These are phyloP conservation scores for Verticillium albo-atrum DNA, from an alignment of 2,329 filamentous ascomycete species.

Conservation along the genomic window DNA sequence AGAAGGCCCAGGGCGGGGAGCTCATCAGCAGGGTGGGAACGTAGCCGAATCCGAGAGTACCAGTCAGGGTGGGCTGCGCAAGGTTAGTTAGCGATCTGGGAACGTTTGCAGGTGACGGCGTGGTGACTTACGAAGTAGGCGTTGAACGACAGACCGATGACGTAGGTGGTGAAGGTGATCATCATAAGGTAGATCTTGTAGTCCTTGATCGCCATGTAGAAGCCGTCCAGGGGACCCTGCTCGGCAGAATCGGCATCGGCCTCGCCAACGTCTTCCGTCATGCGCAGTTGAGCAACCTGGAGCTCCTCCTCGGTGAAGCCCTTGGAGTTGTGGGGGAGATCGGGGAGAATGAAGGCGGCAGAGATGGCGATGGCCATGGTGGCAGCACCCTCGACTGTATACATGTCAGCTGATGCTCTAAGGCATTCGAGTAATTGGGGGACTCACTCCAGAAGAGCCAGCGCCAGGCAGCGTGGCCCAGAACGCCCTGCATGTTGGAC, in stretches of 20 bases:
- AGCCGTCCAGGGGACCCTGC: constrained; percentile 47
- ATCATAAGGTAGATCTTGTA: constrained; percentile 61
- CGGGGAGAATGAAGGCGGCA: constrained; percentile 45
- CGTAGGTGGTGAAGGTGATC: constrained; percentile 56
- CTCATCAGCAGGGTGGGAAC: constrained; percentile 51
- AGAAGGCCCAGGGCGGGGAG: constrained; percentile 54
- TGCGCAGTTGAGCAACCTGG: constrained; percentile 48
- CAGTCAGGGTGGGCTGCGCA: constrained; percentile 42
- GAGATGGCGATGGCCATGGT: constrained; percentile 45
- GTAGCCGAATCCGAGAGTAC: constrained; percentile 47
- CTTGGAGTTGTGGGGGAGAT: constrained; percentile 49
- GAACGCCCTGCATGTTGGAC: constrained; percentile 50
- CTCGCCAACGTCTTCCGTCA: constrained; percentile 54
- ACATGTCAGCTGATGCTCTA: background rate
- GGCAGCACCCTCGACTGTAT: constrained; percentile 43
- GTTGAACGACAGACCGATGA: constrained; percentile 54
- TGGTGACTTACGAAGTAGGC: constrained; percentile 45
- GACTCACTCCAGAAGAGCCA: constrained; percentile 52
- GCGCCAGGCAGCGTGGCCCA: constrained; percentile 53
- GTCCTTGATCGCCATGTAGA: constrained; percentile 57
- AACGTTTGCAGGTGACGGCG: rapidly evolving
- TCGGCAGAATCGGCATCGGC: constrained; percentile 45
- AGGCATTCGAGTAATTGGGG: background rate
- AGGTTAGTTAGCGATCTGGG: background rate
- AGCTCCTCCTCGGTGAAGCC: constrained; percentile 58